Conservation (phyloP, 2,329 filamentous ascomycete species). For the Phaeoacremonium minimum region DNA sequence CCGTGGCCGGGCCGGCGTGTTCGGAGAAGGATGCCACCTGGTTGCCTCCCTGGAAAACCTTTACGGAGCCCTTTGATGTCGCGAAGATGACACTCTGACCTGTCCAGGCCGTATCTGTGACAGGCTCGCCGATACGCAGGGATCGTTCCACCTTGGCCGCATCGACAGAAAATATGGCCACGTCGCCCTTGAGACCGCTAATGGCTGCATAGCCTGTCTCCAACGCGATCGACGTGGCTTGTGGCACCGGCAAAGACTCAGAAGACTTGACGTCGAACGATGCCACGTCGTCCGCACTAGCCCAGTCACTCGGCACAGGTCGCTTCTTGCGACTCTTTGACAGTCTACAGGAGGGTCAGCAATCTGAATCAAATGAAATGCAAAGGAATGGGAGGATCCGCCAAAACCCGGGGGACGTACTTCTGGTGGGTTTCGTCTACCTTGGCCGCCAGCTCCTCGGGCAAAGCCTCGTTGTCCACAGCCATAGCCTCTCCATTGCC, state of each 20-base stretch:
- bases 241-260: constrained; percentile 40
- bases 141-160: constrained; percentile 64
- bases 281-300: constrained; percentile 65
- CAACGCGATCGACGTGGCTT: constrained; percentile 44
- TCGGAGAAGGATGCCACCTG: constrained; percentile 69
- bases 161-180: constrained; percentile 71
- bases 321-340: constrained; percentile 89
- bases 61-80: constrained; percentile 72
- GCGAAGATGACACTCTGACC: constrained; percentile 67
- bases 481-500: constrained; percentile 83
- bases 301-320: constrained; percentile 80
- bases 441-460: constrained; percentile 64
- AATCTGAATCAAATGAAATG: neutral
- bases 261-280: constrained; percentile 39
- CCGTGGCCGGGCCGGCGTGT: constrained; percentile 78
- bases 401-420: too few species aligned
- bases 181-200: constrained; percentile 69
- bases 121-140: constrained; percentile 61
- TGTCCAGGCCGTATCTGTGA: constrained; percentile 63
- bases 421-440: constrained; percentile 77
- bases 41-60: constrained; percentile 70
- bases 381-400: constrained; percentile 1
- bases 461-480: constrained; percentile 73
- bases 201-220: constrained; percentile 65
- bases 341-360: constrained; percentile 48